These are phyloP conservation scores for Alternaria gansuensis DNA, from an alignment of 2,329 filamentous ascomycete genomes.

Conservation along the genomic window DNA sequence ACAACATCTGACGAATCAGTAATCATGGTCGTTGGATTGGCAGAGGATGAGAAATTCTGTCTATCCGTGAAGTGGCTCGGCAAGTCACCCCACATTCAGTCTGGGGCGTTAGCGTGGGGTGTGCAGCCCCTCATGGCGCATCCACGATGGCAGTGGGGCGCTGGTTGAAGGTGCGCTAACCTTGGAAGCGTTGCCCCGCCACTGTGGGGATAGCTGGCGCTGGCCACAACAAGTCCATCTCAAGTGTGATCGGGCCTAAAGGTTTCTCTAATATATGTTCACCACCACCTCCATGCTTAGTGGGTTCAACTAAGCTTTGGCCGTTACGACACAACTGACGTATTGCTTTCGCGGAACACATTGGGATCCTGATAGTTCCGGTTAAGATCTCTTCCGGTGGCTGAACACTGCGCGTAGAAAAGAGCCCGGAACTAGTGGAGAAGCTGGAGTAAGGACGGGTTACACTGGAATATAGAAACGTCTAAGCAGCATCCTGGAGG, in stretches of 20 bases:
- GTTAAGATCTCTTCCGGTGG: slow-evolving; percentile 18
- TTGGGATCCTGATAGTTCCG: background rate
- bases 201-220: slow-evolving; percentile 9
- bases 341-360: background rate
- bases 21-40: background rate
- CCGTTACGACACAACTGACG: background rate
- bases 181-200: slow-evolving; percentile 10
- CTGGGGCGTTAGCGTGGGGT: slow-evolving; percentile 33
- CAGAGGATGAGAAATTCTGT: slow-evolving; percentile 1
- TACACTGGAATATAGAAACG: background rate
- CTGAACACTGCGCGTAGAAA: slow-evolving; percentile 6
- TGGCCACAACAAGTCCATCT: slow-evolving; percentile 6
- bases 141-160: slow-evolving; percentile 18
- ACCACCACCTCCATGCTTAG: background rate
- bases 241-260: slow-evolving; percentile 1
- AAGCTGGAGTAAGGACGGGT: slow-evolving; percentile 6
- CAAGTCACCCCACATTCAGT: slow-evolving; percentile 30
- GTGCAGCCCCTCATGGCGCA: slow-evolving; percentile 25
- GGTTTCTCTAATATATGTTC: background rate
- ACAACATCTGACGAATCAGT: background rate
- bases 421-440: slow-evolving; percentile 11
- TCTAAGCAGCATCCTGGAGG: background rate
- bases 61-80: background rate
- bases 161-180: slow-evolving; percentile 2
- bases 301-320: background rate